Evolutionary conservation across 371 early-diverging fungal genomes (phyloP).

Genomic region (Mucor indicus): DNA sequence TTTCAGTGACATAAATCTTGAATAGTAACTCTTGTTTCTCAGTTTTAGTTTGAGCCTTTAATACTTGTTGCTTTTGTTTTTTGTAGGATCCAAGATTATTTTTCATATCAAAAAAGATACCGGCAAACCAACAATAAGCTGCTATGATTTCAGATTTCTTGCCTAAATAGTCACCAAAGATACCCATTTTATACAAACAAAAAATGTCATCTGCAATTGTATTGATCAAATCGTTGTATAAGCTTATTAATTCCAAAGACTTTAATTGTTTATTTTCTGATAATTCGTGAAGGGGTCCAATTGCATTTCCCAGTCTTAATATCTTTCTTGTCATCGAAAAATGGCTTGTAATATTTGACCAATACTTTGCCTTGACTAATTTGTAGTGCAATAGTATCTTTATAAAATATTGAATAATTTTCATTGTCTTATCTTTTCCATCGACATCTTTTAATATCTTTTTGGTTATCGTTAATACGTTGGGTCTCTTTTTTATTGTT

Average conservation of each 20-base stretch:
- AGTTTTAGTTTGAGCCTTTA: background rate
- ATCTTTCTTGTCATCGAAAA: slow-evolving; percentile 76
- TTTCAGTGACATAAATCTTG: slow-evolving; percentile 45
- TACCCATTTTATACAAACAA: slow-evolving; percentile 68
- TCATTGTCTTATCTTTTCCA: slow-evolving; percentile 85
- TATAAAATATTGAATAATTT: slow-evolving; percentile 72
- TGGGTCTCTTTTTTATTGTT: background rate
- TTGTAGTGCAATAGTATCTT: slow-evolving; percentile 61
- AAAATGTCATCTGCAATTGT: slow-evolving; percentile 75
- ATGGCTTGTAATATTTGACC: slow-evolving; percentile 58
- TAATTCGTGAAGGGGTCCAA: slow-evolving; percentile 56
- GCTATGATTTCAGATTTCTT: slow-evolving; percentile 50
- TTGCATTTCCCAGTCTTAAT: slow-evolving; percentile 62
- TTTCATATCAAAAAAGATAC: slow-evolving; percentile 51
- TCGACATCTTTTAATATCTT: slow-evolving; percentile 51
- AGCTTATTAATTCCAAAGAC: slow-evolving; percentile 8
- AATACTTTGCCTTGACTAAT: slow-evolving; percentile 33
- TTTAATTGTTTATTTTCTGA: slow-evolving; percentile 13
- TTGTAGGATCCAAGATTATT: slow-evolving; percentile 9
- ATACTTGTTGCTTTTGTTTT: slow-evolving; percentile 8
- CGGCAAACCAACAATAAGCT: slow-evolving; percentile 59
- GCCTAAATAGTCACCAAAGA: slow-evolving; percentile 39
- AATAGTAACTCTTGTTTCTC: slow-evolving; percentile 8
- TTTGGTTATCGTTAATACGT: background rate
- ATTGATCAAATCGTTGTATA: slow-evolving; percentile 52